These are phyloP conservation scores for apple (Malus domestica) DNA, from an alignment of 306 rosid genomes.

Conservation along the genomic window ASM211411v1 NC_041801.1:15948001-15948500, in stretches of 20 bases:
- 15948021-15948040: neutral
- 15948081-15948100: constrained; percentile 45
- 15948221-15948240: constrained; percentile 63
- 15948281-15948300: neutral
- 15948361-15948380: neutral
- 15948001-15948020: neutral
- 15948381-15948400: neutral
- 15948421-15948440: neutral
- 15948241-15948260: constrained; percentile 57
- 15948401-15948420: neutral
- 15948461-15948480: neutral
- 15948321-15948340: neutral
- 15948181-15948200: constrained; percentile 39
- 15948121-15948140: constrained; percentile 56
- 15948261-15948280: constrained; percentile 2
- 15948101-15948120: constrained; percentile 30
- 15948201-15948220: constrained; percentile 50
- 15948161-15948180: constrained; percentile 41
- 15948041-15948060: neutral
- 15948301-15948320: neutral
- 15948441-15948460: neutral
- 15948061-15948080: constrained; percentile 18
- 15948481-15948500: neutral
- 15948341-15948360: neutral
- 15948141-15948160: constrained; percentile 54